Evolutionary conservation across 2,329 filamentous ascomycete genomes (phyloP).

Genomic region (Colletotrichum sp.): DNA sequence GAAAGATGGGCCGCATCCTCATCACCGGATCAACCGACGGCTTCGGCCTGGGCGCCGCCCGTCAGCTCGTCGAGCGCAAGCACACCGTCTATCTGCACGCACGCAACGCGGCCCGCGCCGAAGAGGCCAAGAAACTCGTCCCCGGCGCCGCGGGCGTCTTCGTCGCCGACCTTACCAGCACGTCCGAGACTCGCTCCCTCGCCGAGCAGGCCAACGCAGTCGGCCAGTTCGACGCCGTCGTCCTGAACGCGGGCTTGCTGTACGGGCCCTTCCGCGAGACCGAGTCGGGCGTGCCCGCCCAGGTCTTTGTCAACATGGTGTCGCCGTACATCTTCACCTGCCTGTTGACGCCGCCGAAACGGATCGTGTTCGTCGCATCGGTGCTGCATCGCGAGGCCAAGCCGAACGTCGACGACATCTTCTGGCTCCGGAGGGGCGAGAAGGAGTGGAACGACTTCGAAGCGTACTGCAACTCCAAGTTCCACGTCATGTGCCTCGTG

Average conservation of each 20-base stretch:
- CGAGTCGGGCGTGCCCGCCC: conserved; percentile 23
- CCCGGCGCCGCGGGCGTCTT: conserved; percentile 24
- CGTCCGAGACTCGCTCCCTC: conserved; percentile 24
- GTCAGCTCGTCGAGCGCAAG: conserved; percentile 25
- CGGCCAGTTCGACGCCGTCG: conserved; percentile 24
- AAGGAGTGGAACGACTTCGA: conserved; percentile 22
- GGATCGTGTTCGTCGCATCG: conserved; percentile 24
- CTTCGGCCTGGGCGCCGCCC: conserved; percentile 26
- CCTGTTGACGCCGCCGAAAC: conserved; percentile 24
- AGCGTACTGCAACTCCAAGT: conserved; percentile 26
- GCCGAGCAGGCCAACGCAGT: conserved; percentile 26
- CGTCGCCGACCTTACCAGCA: conserved; percentile 24
- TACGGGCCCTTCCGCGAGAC: conserved; percentile 23
- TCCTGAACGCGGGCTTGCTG: conserved; percentile 25
- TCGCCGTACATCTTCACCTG: conserved; percentile 26
- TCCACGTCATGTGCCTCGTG: conserved; percentile 25
- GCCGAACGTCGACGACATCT: conserved; percentile 22
- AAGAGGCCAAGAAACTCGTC: conserved; percentile 14
- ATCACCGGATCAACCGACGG: conserved; percentile 30
- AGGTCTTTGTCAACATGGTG: conserved; percentile 26
- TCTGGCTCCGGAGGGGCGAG: conserved; percentile 24
- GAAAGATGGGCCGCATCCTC: conserved; percentile 26
- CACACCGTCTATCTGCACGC: conserved; percentile 28
- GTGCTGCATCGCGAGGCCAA: conserved; percentile 23
- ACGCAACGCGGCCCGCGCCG: conserved; percentile 24